phyloP scores from a whole-genome alignment of 1,284 basidiomycete genomes.

The Amylostereum areolatum region DNA sequence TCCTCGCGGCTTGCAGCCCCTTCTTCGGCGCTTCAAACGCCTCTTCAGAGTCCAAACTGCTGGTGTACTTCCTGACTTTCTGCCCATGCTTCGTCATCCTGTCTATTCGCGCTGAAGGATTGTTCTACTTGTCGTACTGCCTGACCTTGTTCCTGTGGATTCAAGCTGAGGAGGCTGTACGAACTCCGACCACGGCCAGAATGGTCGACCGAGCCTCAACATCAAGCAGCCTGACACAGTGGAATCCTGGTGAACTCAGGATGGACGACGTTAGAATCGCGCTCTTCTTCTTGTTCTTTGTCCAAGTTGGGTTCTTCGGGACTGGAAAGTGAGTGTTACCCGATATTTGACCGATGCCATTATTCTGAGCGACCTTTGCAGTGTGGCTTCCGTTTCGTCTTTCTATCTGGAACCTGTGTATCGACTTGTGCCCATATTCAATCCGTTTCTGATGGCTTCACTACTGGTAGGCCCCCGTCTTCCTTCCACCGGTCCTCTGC shows the following conservation, averaged over 20 bases:
- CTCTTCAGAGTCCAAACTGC: conserved; percentile 30
- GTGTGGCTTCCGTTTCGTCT: conserved; percentile 86
- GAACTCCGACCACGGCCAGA: conserved; percentile 10
- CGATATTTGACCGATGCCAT: neutral
- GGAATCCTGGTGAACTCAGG: conserved; percentile 39
- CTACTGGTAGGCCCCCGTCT: conserved; percentile 44
- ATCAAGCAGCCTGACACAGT: conserved; percentile 3
- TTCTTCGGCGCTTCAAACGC: conserved; percentile 38
- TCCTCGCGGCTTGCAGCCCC: conserved; percentile 26
- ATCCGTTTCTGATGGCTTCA: conserved; percentile 79
- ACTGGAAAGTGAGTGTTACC: conserved; percentile 68
- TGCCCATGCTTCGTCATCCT: conserved; percentile 76
- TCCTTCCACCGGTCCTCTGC: neutral
- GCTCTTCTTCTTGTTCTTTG: conserved; percentile 81
- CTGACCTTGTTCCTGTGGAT: conserved; percentile 66
- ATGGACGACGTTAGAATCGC: conserved; percentile 69
- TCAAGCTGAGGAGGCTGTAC: conserved; percentile 51
- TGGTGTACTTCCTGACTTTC: conserved; percentile 66
- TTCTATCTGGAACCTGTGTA: conserved; percentile 91
- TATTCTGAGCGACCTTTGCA: conserved; percentile 23
- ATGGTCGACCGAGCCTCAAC: too few species aligned
- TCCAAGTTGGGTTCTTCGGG: conserved; percentile 86
- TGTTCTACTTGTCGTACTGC: conserved; percentile 74
- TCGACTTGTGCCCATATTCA: conserved; percentile 82
- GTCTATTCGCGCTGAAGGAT: conserved; percentile 77